Evolutionary conservation across 306 rosid genomes (phyloP).

Genomic region (Sindora glabra): DNA sequence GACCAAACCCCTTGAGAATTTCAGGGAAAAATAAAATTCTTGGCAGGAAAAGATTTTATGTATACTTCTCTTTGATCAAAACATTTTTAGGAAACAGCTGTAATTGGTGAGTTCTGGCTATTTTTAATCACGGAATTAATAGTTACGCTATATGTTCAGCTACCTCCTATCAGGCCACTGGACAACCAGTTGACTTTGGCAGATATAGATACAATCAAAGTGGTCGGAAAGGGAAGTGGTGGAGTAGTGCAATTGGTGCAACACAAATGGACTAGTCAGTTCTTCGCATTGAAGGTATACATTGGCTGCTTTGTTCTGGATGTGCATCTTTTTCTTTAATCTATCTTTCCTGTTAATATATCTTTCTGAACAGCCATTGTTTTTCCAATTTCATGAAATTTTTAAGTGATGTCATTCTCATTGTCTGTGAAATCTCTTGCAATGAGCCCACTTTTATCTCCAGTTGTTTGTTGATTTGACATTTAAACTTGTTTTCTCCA

Average conservation of each 20-base stretch:
- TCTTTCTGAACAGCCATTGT: neutral
- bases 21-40: too few relatives aligned
- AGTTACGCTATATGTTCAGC: slow-evolving; percentile 45
- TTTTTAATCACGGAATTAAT: slow-evolving; percentile 19
- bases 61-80: neutral
- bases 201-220: slow-evolving; percentile 84
- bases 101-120: neutral
- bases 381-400: neutral
- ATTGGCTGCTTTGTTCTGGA: neutral
- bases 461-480: neutral
- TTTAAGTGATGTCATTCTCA: neutral
- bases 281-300: slow-evolving; percentile 90
- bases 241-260: slow-evolving; percentile 97
- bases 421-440: neutral
- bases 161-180: slow-evolving; percentile 75
- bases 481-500: neutral
- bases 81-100: neutral
- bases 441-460: too few relatives aligned
- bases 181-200: slow-evolving; percentile 81
- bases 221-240: slow-evolving; percentile 94
- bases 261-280: slow-evolving; percentile 85
- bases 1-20: too few relatives aligned
- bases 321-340: neutral
- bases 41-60: too few relatives aligned
- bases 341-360: neutral